A percentile compares a stretch with the other conserved stretches of the same genome.
phyloP scores from a whole-genome alignment of 768 basidiomycete genomes.

The Pluteus cervinus region DNA sequence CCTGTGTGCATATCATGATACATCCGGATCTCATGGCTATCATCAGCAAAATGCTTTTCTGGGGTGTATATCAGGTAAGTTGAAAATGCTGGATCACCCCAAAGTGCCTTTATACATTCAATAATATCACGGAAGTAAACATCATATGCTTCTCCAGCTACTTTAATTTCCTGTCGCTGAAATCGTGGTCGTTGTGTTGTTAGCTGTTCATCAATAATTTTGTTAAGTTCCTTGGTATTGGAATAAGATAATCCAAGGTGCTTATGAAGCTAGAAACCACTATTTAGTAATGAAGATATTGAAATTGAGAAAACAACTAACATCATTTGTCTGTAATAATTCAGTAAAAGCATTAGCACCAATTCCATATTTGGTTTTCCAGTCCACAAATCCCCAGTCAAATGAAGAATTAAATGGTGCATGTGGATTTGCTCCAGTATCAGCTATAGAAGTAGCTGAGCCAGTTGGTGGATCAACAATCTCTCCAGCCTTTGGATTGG shows the following conservation, averaged over 20 bases:
- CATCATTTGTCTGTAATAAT: too few relatives aligned
- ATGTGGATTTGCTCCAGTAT: too few relatives aligned
- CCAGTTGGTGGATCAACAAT: too few relatives aligned
- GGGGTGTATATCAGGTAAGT: constrained; percentile 19
- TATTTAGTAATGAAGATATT: too few relatives aligned
- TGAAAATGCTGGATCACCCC: constrained; percentile 23
- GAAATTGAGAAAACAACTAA: too few relatives aligned
- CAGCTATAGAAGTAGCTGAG: too few relatives aligned
- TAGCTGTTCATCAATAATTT: constrained; percentile 19
- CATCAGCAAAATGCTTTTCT: constrained; percentile 24
- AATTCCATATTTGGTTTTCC: too few relatives aligned
- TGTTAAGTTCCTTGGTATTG: constrained; percentile 18
- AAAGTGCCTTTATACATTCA: constrained; percentile 23
- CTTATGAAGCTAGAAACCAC: constrained; percentile 18
- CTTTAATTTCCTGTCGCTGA: too few relatives aligned
- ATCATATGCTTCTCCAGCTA: constrained; percentile 19
- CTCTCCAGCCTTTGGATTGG: too few relatives aligned
- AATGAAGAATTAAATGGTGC: too few relatives aligned
- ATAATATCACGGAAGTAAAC: constrained; percentile 24
- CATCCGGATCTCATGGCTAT: background rate
- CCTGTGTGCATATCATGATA: constrained; percentile 39
- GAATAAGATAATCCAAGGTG: constrained; percentile 20
- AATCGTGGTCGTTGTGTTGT: constrained; percentile 14
- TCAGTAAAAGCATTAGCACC: too few relatives aligned
- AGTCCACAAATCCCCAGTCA: too few relatives aligned